Conservation (phyloP, 2,329 filamentous ascomycete genomes). For the Hymenoscyphus albidus region DNA sequence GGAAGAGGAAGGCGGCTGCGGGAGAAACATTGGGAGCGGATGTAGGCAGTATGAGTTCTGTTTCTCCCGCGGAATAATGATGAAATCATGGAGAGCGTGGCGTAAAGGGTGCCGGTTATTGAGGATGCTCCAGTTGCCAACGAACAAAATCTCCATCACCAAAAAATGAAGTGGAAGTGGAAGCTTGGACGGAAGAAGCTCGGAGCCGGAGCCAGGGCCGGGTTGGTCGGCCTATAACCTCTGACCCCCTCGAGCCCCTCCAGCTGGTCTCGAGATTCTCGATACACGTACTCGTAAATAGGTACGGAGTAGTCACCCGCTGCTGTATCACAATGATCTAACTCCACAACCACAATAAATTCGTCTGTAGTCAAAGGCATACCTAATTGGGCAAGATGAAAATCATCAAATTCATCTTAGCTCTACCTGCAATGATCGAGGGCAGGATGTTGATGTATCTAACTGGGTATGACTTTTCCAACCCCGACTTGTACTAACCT, state of each 20-base stretch:
- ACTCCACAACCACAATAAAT: too few species aligned
- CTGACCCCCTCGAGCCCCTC: background rate
- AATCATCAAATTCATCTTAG: background rate
- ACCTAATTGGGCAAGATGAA: background rate
- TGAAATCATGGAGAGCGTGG: slow-evolving; percentile 9
- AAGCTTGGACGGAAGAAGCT: background rate
- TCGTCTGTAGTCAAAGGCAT: too few species aligned
- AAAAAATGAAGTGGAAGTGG: background rate
- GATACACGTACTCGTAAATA: background rate
- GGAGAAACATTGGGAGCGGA: slow-evolving; percentile 9
- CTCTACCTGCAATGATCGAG: background rate
- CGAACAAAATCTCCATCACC: background rate
- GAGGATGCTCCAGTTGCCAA: background rate
- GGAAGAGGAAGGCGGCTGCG: slow-evolving; percentile 2
- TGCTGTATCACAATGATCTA: too few species aligned
- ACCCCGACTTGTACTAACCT: too few species aligned
- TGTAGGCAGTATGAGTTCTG: background rate
- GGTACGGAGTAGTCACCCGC: too few species aligned
- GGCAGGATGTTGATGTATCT: slow-evolving; percentile 8
- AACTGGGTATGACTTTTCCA: slow-evolving; percentile 2
- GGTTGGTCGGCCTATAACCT: background rate
- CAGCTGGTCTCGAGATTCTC: too few species aligned
- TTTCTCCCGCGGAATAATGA: slow-evolving; percentile 8
- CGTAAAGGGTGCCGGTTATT: background rate
- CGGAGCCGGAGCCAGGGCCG: background rate